Evolutionary conservation across 192 early-diverging fungal genomes (phyloP).

Genomic region (Kappamyces sp.): DNA sequence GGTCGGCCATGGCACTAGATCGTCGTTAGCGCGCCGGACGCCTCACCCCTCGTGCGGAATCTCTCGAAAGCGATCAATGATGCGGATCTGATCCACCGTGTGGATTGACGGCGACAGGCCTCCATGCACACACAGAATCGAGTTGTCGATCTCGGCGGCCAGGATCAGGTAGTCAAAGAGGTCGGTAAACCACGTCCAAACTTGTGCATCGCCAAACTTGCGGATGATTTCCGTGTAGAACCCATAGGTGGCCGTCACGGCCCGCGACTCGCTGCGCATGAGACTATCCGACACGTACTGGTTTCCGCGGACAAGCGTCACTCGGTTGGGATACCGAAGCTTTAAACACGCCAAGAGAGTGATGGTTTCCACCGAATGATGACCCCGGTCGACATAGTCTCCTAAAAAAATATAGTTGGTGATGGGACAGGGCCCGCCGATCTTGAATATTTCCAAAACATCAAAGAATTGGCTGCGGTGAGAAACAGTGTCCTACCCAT

Average conservation of each 20-base stretch:
- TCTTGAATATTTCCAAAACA: conserved; percentile 79
- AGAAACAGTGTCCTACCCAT: conserved; percentile 51
- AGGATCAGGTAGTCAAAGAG: conserved; percentile 90
- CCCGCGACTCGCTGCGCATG: conserved; percentile 59
- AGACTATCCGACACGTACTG: conserved; percentile 33
- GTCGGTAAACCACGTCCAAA: conserved; percentile 92
- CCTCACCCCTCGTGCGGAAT: conserved; percentile 78
- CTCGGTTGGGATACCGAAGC: conserved; percentile 78
- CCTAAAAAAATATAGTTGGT: conserved; percentile 87
- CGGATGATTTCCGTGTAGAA: conserved; percentile 89
- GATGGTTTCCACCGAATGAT: conserved; percentile 88
- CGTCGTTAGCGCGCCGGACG: not conserved
- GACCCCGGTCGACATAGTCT: conserved; percentile 83
- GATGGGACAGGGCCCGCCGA: conserved; percentile 70
- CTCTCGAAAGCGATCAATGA: conserved; percentile 80
- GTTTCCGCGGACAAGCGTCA: conserved; percentile 87
- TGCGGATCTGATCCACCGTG: conserved; percentile 78
- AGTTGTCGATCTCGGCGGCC: conserved; percentile 79
- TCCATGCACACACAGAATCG: conserved; percentile 93
- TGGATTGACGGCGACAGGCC: conserved; percentile 80
- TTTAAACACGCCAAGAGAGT: conserved; percentile 82
- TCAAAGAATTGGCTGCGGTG: conserved; percentile 75
- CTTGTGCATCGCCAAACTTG: conserved; percentile 75
- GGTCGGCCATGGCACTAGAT: conserved; percentile 71
- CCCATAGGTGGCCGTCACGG: conserved; percentile 90